Evolutionary conservation across 1,139 yeast species (phyloP).

Genomic region (Yamadazyma friedrichii): DNA sequence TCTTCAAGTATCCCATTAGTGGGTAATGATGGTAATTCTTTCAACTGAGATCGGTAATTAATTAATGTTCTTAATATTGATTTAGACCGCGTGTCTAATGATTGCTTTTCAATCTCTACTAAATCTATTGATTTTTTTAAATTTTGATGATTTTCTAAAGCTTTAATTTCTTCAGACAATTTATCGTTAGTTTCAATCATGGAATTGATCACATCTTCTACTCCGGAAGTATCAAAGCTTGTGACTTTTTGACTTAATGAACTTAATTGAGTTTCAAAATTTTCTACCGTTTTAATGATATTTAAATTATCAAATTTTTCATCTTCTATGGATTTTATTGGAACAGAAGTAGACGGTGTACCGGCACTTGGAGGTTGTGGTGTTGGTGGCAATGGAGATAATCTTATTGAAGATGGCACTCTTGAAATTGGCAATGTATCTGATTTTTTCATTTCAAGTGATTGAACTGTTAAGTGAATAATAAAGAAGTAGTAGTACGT

Average conservation of each 20-base stretch:
- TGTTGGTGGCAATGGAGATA: constrained; percentile 28
- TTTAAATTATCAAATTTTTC: constrained; percentile 16
- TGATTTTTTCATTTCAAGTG: constrained; percentile 1
- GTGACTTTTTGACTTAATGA: constrained; percentile 30
- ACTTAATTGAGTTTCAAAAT: constrained; percentile 26
- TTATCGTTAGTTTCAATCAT: constrained; percentile 30
- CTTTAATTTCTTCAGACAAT: constrained; percentile 25
- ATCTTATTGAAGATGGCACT: constrained; percentile 32
- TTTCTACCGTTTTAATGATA: constrained; percentile 17
- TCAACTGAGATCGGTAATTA: constrained; percentile 32
- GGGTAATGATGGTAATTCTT: constrained; percentile 34
- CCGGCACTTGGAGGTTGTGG: constrained; percentile 7
- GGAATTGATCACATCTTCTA: constrained; percentile 24
- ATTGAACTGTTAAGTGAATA: no score
- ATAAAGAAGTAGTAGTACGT: not conserved
- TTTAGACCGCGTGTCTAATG: constrained; percentile 28
- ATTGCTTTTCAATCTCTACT: constrained; percentile 22
- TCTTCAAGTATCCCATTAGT: constrained; percentile 14
- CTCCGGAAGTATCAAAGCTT: constrained; percentile 32
- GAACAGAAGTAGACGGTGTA: not conserved
- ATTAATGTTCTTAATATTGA: constrained; percentile 34
- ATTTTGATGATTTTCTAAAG: constrained; percentile 30
- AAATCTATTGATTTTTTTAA: constrained; percentile 28
- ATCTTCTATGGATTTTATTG: constrained; percentile 1
- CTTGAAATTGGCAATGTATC: constrained; percentile 35